Evolutionary conservation across 164 flowering plant genomes (phyloP).

Genomic region (Tinospora cordifolia): DNA sequence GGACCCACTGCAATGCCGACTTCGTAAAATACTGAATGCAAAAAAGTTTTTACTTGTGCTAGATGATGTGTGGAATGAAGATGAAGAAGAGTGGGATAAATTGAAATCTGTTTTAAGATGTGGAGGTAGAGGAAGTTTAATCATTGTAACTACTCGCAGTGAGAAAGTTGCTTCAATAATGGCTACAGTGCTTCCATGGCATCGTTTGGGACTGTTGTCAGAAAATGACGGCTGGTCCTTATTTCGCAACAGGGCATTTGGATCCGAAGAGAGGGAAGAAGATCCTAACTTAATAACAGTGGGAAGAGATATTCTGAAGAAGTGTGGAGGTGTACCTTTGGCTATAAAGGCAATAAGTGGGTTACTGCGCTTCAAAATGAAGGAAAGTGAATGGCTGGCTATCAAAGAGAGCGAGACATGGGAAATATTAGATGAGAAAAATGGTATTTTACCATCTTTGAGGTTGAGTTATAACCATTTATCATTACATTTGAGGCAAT

Average conservation of each 20-base stretch:
- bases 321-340: not conserved
- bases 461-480: conserved; percentile 16
- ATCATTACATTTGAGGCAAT: conserved; percentile 5
- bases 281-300: not conserved
- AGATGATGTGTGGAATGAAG: conserved; percentile 6
- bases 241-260: not conserved
- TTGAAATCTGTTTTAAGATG: not conserved
- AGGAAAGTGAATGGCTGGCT: not conserved
- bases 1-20: no score
- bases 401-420: conserved; percentile 12
- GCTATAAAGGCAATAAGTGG: not conserved
- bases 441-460: conserved; percentile 4
- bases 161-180: not conserved
- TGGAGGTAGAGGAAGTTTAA: conserved; percentile 4
- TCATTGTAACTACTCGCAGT: not conserved
- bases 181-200: not conserved
- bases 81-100: not conserved
- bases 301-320: not conserved
- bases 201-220: not conserved
- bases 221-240: not conserved
- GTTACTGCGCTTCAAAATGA: not conserved
- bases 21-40: no score
- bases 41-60: not conserved
- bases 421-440: not conserved
- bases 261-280: not conserved